Evolutionary conservation across 805 yeast species (phyloP), one percentile per base, ranked within the genome.

Genomic region (Ogataea nitratoaversa): DNA sequence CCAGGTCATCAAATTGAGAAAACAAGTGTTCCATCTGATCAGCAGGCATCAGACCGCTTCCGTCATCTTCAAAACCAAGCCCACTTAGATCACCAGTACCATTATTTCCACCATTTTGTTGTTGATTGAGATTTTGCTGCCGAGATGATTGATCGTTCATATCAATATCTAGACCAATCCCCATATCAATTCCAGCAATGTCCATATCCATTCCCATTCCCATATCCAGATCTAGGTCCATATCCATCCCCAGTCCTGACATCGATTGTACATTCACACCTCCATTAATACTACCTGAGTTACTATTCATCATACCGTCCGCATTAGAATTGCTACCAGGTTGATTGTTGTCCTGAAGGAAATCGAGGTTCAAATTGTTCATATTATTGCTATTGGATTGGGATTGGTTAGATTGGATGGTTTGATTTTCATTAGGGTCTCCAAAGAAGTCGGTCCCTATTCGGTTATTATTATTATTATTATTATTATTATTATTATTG

Each of bases 11-110:
- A 42, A 59, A 59, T 35, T 59, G 62, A 35, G 57, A 50, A 27
- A 59, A 56, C 30, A 59, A 44, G 37, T 59, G 50, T 40, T 59
- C 62, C 62, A 56, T 59, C 11, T 58, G 60, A 37, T 58, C 64
- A 13, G 55, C 43, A 5, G 60, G 57, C 61, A 57, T 48, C 19
- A 33, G 17, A 3, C 36, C 29, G 5, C n/a, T 22, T 11, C 27
- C 30, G 13, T 27, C 36, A 28, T 46, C 50, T 8, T 34, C 46
- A 30, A 43, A 34, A 8, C 33, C 41, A 5, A 29, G 16, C 8
- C 16, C 30, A 12, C 14, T 27, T n/a, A 27, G 13, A 27, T n/a
- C 13, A 12, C 16, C 30, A 8, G 30, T 6, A 8, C 16, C 16
- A 14, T 13, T 16, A 14, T n/a, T n/a, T n/a, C 14, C 14, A 11